Percentiles rank a stretch among this genome's conserved stretches.
Evolutionary conservation across 306 rosid genomes (phyloP).

Genomic region (Vigna hirtella): DNA sequence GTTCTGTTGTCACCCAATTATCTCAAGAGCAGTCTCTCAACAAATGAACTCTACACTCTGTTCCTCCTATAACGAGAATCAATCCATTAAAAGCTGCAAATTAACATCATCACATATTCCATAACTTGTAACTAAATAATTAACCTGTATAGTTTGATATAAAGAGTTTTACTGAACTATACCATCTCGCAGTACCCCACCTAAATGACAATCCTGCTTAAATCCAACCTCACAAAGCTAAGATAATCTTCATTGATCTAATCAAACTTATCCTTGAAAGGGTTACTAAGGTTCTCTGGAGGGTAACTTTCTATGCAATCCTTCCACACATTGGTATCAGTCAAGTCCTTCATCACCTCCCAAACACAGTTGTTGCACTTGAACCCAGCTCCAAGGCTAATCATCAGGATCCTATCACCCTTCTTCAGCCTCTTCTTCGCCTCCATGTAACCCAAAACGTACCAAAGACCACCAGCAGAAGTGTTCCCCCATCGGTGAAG

Average conservation of each 20-base stretch:
- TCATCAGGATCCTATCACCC: no score
- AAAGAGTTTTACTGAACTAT: neutral
- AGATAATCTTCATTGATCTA: conserved; percentile 80
- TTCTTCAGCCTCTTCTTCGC: conserved; percentile 58
- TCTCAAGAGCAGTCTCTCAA: no score
- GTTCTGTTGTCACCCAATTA: no score
- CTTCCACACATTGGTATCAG: conserved; percentile 71
- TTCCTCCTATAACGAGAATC: neutral
- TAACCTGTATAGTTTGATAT: conserved; percentile 29
- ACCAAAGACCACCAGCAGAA: conserved; percentile 89
- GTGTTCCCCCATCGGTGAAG: conserved; percentile 84
- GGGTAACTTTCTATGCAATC: conserved; percentile 70
- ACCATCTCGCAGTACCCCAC: neutral
- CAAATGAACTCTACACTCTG: no score
- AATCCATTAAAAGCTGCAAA: conserved; percentile 20
- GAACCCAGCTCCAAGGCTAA: no score
- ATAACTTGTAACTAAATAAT: conserved; percentile 4
- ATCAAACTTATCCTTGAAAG: conserved; percentile 69
- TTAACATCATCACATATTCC: neutral
- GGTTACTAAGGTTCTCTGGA: conserved; percentile 49
- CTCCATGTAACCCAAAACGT: conserved; percentile 91
- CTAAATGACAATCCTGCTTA: conserved; percentile 28
- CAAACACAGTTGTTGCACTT: no score
- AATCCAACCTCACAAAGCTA: conserved; percentile 65
- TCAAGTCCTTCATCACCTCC: no score